Evolutionary conservation across 176 grass and related monocot genomes (phyloP), one percentile per base, ranked within the genome.

Genomic region (Stipa capillata): DNA sequence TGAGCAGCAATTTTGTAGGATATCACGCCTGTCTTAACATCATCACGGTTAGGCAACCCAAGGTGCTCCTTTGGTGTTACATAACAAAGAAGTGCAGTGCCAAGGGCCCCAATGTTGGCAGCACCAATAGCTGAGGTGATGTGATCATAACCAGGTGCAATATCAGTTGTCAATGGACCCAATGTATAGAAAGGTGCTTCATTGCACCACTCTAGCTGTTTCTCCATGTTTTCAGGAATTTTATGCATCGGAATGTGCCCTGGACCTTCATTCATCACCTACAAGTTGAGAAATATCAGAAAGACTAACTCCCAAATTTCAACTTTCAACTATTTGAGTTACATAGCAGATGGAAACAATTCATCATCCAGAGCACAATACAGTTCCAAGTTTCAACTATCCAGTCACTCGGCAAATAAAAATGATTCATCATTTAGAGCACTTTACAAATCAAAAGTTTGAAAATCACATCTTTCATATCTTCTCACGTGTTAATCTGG

Each of bases 241-340:
- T 98, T 98, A 66, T 98, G 90, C 53, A 98, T 92, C 57, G 95
- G 95, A 77, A 98, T 90, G 58, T 98, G 95, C 40, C 96, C 96
- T 54, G 92, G 92, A 33, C 90, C 96, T 93, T 98, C 96, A 59
- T 98, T 98, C 96, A 95, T 98, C 21, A 98, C 96, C 96, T 98
- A 58, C 23, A 92, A 45, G 25, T 76, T 18, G 4, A 59, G 18
- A 75, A n/a, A 80, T 55, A 47, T 89, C 62, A 89, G 45, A 58
- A 77, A 35, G 1, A 75, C 37, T 31, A 57, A 7, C 32, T 34
- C 44, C 36, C 58, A 77, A 47, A 35, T 63, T 47, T 28, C 0
- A 20, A 34, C 8, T 64, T 29, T n/a, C n/a, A n/a, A n/a, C n/a
- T n/a, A n/a, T n/a, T n/a, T 6, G 10, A 44, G 12, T 62, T 15